These are phyloP conservation scores for Tolypocladium ophioglossoides DNA, from an alignment of 2,329 filamentous ascomycete species.

Conservation along the genomic window DNA sequence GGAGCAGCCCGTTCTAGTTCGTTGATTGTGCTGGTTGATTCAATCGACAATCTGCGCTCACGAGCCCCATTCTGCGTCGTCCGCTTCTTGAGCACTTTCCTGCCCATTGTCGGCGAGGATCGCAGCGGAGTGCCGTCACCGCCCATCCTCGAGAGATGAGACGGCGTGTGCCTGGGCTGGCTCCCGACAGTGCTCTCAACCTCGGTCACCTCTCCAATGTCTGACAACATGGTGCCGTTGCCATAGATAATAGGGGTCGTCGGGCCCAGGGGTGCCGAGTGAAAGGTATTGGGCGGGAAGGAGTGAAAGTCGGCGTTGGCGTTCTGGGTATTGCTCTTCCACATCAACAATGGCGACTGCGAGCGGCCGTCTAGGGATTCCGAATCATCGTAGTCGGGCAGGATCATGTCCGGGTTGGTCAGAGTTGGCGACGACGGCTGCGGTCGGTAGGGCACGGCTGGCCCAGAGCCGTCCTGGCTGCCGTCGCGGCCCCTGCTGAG, in stretches of 20 bases:
- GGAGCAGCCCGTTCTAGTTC: slow-evolving; percentile 35
- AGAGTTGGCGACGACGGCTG: slow-evolving; percentile 70
- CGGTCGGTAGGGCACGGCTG: slow-evolving; percentile 28
- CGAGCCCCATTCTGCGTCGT: slow-evolving; percentile 30
- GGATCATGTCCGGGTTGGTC: slow-evolving; percentile 90
- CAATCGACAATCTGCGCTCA: slow-evolving; percentile 43
- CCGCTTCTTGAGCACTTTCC: slow-evolving; percentile 32
- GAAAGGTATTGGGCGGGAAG: slow-evolving; percentile 26
- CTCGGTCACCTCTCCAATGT: slow-evolving; percentile 49
- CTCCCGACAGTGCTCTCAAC: slow-evolving; percentile 38
- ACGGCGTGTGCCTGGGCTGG: slow-evolving; percentile 26
- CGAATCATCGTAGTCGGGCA: slow-evolving; percentile 61
- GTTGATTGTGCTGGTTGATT: slow-evolving; percentile 51
- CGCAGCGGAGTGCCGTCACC: slow-evolving; percentile 22
- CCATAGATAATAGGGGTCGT: slow-evolving; percentile 58
- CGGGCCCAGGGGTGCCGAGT: slow-evolving; percentile 35
- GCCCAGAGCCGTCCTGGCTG: slow-evolving; percentile 16
- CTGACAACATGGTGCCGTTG: slow-evolving; percentile 58
- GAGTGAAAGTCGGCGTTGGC: slow-evolving; percentile 29
- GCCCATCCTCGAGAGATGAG: slow-evolving; percentile 22
- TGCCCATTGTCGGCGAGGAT: slow-evolving; percentile 35
- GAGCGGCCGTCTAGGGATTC: slow-evolving; percentile 41
- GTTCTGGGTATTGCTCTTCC: slow-evolving; percentile 34
- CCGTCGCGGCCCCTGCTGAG: slow-evolving; percentile 14
- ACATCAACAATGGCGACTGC: slow-evolving; percentile 40